Evolutionary conservation across 2,329 filamentous ascomycete species (phyloP).

Genomic region (Claviceps cyperi): DNA sequence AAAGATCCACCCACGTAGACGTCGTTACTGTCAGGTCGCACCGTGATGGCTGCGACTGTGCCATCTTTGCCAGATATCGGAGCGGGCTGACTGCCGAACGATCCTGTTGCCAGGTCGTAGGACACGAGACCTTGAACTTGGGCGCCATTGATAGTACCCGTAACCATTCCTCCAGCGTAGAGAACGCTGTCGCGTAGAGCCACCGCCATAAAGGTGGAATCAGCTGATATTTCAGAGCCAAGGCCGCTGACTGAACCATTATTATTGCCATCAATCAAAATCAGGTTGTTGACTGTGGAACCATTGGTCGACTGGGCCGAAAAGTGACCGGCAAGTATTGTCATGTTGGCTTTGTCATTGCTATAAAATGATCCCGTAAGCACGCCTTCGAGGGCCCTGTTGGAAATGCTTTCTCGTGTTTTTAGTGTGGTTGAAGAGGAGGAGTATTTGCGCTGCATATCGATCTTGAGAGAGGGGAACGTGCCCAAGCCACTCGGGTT

Average conservation of each 20-base stretch:
- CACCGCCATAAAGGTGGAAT: slow-evolving; percentile 63
- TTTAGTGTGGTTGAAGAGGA: slow-evolving; percentile 16
- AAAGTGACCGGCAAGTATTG: slow-evolving; percentile 81
- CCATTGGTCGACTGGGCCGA: slow-evolving; percentile 53
- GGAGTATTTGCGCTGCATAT: slow-evolving; percentile 13
- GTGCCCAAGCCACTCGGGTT: slow-evolving; percentile 35
- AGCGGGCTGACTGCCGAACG: slow-evolving; percentile 59
- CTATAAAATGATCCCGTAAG: slow-evolving; percentile 66
- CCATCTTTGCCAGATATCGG: slow-evolving; percentile 55
- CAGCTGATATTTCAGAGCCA: slow-evolving; percentile 46
- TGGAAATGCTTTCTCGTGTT: slow-evolving; percentile 31
- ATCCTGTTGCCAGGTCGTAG: slow-evolving; percentile 56
- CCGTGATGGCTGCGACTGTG: slow-evolving; percentile 61
- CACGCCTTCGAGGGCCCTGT: slow-evolving; percentile 47
- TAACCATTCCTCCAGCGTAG: slow-evolving; percentile 70
- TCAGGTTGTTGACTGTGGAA: slow-evolving; percentile 61
- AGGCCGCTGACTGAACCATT: slow-evolving; percentile 55
- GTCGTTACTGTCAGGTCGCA: slow-evolving; percentile 54
- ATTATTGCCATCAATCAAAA: slow-evolving; percentile 67
- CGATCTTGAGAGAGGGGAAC: slow-evolving; percentile 42
- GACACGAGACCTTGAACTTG: slow-evolving; percentile 60
- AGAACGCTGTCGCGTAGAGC: slow-evolving; percentile 52
- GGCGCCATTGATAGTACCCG: slow-evolving; percentile 50
- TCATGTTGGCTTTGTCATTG: slow-evolving; percentile 58
- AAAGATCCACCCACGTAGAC: slow-evolving; percentile 84